Conservation (phyloP, 2,329 filamentous ascomycete genomes). For the Phialemonium atrogriseum region DNA sequence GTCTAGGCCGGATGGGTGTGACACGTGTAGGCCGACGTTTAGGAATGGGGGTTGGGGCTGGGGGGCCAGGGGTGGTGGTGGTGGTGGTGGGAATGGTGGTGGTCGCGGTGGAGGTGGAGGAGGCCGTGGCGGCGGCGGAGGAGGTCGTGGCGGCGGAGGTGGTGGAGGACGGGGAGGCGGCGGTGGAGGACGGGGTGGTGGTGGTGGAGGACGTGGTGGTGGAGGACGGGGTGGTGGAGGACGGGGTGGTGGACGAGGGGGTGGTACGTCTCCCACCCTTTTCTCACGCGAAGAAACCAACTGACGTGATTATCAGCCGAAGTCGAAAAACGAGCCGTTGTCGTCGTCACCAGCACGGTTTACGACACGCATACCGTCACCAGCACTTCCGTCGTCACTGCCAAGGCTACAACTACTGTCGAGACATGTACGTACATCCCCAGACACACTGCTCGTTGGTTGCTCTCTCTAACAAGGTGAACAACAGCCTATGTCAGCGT, state of each 20-base stretch:
- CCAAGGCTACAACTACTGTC: constrained; percentile 8
- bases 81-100: constrained; percentile 4
- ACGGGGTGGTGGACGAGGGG: constrained; percentile 2
- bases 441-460: background rate
- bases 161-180: background rate
- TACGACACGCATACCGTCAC: constrained; percentile 14
- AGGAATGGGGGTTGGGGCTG: constrained; percentile 10
- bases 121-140: constrained; percentile 2
- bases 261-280: background rate
- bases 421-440: constrained; percentile 12
- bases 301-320: background rate
- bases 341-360: constrained; percentile 12
- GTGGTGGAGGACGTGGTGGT: background rate
- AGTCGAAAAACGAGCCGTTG: constrained; percentile 8
- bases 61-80: constrained; percentile 5
- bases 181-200: constrained; percentile 5
- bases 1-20: constrained; percentile 10
- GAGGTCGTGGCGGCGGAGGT: constrained; percentile 1
- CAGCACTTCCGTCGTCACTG: constrained; percentile 10
- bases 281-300: background rate
- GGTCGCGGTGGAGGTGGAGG: constrained; percentile 3
- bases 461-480: constrained; percentile 1
- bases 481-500: constrained; percentile 10
- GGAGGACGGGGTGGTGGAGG: constrained; percentile 5
- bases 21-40: constrained; percentile 13